Percentiles rank a stretch among this genome's conserved stretches.
These are phyloP conservation scores for Erodium maritimum DNA, from an alignment of 345 rosid species.

Conservation along the genomic window DNA sequence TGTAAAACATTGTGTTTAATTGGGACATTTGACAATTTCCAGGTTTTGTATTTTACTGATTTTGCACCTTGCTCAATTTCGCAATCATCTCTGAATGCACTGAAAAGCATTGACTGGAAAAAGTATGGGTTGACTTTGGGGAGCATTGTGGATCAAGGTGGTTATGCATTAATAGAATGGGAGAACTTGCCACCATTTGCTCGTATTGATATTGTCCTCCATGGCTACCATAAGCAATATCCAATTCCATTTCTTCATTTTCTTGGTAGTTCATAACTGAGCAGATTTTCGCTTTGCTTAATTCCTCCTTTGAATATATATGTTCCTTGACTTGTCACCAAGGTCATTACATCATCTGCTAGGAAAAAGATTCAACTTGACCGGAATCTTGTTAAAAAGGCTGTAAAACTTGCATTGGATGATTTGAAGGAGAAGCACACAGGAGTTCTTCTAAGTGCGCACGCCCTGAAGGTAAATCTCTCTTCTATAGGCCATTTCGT, in stretches of 20 bases:
- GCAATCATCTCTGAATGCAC: conserved; percentile 35
- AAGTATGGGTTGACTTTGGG: conserved; percentile 58
- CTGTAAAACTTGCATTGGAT: conserved; percentile 56
- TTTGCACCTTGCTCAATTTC: conserved; percentile 49
- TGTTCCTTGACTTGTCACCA: conserved; percentile 34
- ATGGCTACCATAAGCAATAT: conserved; percentile 58
- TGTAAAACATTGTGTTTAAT: neutral
- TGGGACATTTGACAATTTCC: conserved; percentile 13
- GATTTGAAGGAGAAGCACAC: conserved; percentile 66
- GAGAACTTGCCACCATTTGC: conserved; percentile 45
- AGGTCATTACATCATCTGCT: conserved; percentile 16
- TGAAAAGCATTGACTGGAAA: conserved; percentile 70
- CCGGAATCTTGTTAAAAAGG: conserved; percentile 40
- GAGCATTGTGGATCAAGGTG: conserved; percentile 36
- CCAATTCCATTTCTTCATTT: conserved; percentile 16
- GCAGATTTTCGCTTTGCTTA: neutral
- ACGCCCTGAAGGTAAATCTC: conserved; percentile 53
- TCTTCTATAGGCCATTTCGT: neutral
- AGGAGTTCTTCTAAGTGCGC: conserved; percentile 61
- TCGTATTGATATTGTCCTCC: conserved; percentile 49
- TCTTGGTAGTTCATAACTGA: neutral
- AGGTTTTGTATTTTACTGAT: conserved; percentile 69
- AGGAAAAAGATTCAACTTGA: conserved; percentile 35
- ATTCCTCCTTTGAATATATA: neutral
- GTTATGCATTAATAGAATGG: conserved; percentile 45